Base-by-base conservation (phyloP, 2,329 filamentous ascomycete genomes). In the Pseudocercospora cruenta region DNA sequence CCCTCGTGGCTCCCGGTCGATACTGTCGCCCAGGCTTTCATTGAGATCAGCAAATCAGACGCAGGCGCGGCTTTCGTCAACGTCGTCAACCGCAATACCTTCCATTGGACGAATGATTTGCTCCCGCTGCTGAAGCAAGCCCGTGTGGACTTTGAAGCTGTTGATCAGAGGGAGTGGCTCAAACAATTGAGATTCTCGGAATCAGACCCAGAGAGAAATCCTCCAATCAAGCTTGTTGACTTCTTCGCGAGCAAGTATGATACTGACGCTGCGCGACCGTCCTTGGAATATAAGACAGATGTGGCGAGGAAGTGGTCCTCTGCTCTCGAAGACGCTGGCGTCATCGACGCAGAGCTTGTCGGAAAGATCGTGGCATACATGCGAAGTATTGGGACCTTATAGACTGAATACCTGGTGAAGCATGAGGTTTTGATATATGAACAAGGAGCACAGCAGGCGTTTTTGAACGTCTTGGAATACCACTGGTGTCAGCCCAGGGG, bases 31-130 rank as follows among this genome's bases (percentile, higher is more conserved):
- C 61, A 71, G 3, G 77, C 77, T 2, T 78, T 81, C 16, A 65
- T 77, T 0, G 74, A 74, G 62, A 70, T 72, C 21, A 76, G 26
- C 70, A 74, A 24, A 76, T 81, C 24, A 69, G 76, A 0, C 60
- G 66, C 43, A 71, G 45, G 67, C 2, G 78, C 78, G 5, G 74
- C 78, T 4, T 49, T 49, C 45, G 6, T 49, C 19, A 49, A 66
- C 14, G 43, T 66, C 8, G 78, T 84, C n/a, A 87, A 87, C 65
- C 80, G 81, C 0, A 74, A 69, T 6, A 75, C 76, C 1, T 83
- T 87, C 68, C 77, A 82, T 43, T 88, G 85, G 84, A 85, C 83
- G 0, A 64, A 78, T 0, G 82, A 87, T 59, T 74, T 89, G 2
- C 79, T 88, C 0, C 85, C 85, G 1, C 80, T 81, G 3, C 75